Evolutionary conservation across 1,284 basidiomycete species (phyloP).

Genomic region (Malassezia caprae): DNA sequence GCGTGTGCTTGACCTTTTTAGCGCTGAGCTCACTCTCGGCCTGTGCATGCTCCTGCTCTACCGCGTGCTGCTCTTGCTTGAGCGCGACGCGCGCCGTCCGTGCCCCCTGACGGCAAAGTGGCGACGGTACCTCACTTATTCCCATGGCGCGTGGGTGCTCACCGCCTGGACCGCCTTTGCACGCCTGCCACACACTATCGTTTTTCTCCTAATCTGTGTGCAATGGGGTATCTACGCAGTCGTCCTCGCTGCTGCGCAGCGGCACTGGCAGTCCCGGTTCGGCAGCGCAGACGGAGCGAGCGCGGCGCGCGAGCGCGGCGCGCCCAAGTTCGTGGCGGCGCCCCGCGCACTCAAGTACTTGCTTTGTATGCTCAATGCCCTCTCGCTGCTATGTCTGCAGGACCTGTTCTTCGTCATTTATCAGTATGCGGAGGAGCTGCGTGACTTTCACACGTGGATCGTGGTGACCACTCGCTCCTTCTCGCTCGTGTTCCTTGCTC

Average conservation of each 20-base stretch:
- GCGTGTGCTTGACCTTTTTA: neutral
- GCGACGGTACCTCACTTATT: neutral
- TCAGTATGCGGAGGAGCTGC: slow-evolving; percentile 3
- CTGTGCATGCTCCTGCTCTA: slow-evolving; percentile 3
- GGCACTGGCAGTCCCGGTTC: neutral
- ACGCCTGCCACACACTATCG: neutral
- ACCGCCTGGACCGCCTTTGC: neutral
- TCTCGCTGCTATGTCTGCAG: neutral
- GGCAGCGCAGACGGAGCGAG: neutral
- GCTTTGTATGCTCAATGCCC: neutral
- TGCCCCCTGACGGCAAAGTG: neutral
- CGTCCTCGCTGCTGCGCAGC: neutral
- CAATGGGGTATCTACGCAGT: slow-evolving; percentile 6
- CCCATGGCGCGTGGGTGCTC: neutral
- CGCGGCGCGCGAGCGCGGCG: neutral
- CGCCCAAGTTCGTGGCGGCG: neutral
- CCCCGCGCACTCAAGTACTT: neutral
- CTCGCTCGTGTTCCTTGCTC: slow-evolving; percentile 1
- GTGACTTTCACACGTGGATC: slow-evolving; percentile 8
- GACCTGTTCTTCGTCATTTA: slow-evolving; percentile 3
- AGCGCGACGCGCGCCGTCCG: neutral
- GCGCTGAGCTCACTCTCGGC: neutral
- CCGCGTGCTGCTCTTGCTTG: neutral
- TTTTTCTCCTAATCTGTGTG: slow-evolving; percentile 1
- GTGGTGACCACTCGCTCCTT: neutral